Evolutionary conservation across 108 stramenopile genomes (phyloP), one percentile per base, ranked within the genome.

Genomic region (Craspedostauros australis): DNA sequence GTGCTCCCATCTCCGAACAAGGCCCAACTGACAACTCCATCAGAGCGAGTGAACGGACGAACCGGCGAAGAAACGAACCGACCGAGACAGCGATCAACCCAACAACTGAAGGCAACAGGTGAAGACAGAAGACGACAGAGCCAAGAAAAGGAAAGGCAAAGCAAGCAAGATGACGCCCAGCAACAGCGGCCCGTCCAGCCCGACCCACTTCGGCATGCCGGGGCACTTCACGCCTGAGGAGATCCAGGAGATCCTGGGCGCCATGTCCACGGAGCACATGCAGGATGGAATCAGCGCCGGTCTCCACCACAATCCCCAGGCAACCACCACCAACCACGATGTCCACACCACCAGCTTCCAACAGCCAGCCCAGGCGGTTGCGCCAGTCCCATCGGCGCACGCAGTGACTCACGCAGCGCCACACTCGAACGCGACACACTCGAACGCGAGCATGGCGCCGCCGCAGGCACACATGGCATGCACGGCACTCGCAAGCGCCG

Each of bases 291-390:
- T 36, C 12, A 11, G 34, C 11, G 9, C 12, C 12, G 34, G 11
- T 36, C 27, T 64, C 64, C 18, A 59, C 64, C 2, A 38, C 64
- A 2, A 54, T 46, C 28, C 36, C 37, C 27, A 59, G 55, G 16
- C 62, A 36, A 36, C 34, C 11, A 36, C 34, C 47, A 48, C 19
- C 3, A 34, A 15, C 21, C 29, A 50, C 50, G 28, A 33, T 15
- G 37, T 37, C 32, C 29, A 23, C 6, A 30, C 16, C 32, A 30
- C n/a, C 1, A 50, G 50, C 18, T 15, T 24, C 9, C 15, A 5
- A 22, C 42, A 3, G 25, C 39, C 39, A 39, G 3, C 39, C 39
- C 15, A 24, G 24, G 42, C 42, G 9, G 9, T 43, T 24, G 5
- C 2, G 24, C 8, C 25, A 12, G 34, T 36, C 34, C 12, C 34